phyloP scores from a whole-genome alignment of 768 basidiomycete species.

The Boletus rubroflammeus region DNA sequence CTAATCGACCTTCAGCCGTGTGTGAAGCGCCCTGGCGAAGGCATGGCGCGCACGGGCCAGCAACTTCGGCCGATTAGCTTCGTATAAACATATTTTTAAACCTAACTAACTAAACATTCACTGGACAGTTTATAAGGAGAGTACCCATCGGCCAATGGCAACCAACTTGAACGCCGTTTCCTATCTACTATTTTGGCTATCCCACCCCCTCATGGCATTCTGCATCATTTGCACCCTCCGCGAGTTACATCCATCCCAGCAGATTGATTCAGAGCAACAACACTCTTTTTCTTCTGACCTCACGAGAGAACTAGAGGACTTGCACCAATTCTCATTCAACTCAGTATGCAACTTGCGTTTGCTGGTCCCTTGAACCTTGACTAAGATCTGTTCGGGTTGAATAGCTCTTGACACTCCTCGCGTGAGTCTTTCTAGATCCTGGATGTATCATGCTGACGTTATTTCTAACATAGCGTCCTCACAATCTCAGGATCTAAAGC shows the following conservation, averaged over 20 bases:
- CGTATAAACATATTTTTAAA: no score
- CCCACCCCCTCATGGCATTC: no score
- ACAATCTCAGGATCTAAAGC: conserved; percentile 6
- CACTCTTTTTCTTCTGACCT: neutral
- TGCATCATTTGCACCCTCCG: neutral
- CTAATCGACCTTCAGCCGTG: no score
- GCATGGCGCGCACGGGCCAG: no score
- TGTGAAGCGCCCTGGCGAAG: no score
- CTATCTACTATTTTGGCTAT: no score
- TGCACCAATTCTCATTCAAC: conserved; percentile 14
- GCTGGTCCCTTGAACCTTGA: neutral
- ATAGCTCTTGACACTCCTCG: conserved; percentile 14
- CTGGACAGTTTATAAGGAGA: no score
- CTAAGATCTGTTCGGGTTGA: neutral
- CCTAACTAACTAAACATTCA: no score
- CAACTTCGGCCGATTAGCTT: no score
- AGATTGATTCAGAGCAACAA: neutral
- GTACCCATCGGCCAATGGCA: no score
- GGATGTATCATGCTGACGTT: neutral
- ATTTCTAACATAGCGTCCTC: conserved; percentile 8
- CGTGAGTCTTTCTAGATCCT: conserved; percentile 4
- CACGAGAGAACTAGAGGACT: conserved; percentile 2
- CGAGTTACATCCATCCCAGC: neutral
- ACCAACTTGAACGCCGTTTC: no score
- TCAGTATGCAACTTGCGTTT: conserved; percentile 3